Evolutionary conservation across 768 basidiomycete genomes (phyloP), one percentile per base, ranked within the genome.

Genomic region (Pleurotus djamor): DNA sequence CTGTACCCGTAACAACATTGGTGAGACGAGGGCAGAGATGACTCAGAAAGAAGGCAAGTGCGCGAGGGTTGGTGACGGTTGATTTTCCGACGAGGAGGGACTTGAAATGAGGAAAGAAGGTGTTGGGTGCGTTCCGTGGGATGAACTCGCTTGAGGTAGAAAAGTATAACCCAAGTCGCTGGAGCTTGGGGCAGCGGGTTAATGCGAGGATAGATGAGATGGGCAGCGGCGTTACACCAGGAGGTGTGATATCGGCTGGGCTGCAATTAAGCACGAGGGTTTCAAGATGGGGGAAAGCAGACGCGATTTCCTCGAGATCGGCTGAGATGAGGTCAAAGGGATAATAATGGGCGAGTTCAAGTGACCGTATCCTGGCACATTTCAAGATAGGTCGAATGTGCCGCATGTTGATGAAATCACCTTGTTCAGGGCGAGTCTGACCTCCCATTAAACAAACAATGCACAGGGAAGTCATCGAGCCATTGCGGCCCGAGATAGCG

Each of bases 1-100:
- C 4, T 12, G 13, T 48, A 8, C 47, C 47, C 21, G 4, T 48
- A 17, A 48, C 47, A 12, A 48, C 21, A 9, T 9, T 8, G 9
- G 2, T 14, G 9, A 48, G 14, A 17, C 21, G 63, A 0, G 84
- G 82, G 37, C 79, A 78, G 3, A 88, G 63, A n/a, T 76, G 78
- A 62, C 80, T 81, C 59, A 88, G 73, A 63, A 82, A 86, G 8
- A 81, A 73, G n/a, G 85, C 78, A 34, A 81, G 78, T 0, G 77
- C 63, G 4, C 72, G 75, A 4, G 75, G 67, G n/a, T 82, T 75
- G 2, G 64, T 50, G 32, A 83, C 75, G 56, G 70, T 69, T 14
- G 84, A 86, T 0, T 82, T 76, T 0, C 85, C 86, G 61, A 86
- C 69, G 14, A 75, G 76, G 7, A 88, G 69, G 12, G 65, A 61